Conservation (phyloP, 208 protist species). For the Tritrichomonas foetus region DNA sequence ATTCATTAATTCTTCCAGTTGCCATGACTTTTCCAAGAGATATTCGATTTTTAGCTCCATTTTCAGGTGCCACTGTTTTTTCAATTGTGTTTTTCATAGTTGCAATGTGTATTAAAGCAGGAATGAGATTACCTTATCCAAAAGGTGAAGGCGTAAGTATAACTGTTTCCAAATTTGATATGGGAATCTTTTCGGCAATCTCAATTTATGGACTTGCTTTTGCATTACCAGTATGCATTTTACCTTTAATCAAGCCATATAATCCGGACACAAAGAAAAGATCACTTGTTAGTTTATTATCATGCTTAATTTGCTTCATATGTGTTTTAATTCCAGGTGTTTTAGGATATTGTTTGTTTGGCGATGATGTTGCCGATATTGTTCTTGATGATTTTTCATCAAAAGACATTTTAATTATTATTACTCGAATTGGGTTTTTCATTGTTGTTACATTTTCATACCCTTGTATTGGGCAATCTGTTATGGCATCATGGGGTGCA, state of each 20-base stretch:
- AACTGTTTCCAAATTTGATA: background rate
- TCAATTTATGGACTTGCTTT: background rate
- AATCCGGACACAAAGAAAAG: background rate
- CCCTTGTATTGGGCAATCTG: background rate
- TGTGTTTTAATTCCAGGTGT: background rate
- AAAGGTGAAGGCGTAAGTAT: background rate
- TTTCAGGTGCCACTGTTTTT: background rate
- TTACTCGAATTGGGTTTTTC: background rate
- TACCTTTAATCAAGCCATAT: background rate
- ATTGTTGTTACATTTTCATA: background rate
- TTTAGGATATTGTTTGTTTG: background rate
- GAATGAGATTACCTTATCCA: background rate
- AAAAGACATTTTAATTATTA: background rate
- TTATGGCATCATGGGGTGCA: background rate
- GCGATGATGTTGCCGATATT: background rate
- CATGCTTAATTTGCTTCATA: background rate
- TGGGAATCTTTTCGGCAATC: background rate
- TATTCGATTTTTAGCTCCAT: background rate
- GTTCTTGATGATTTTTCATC: background rate
- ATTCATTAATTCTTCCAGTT: background rate
- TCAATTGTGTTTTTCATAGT: background rate
- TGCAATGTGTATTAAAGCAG: background rate
- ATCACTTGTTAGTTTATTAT: background rate
- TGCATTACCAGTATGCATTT: background rate
- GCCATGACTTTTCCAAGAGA: background rate